Conservation (phyloP, 805 yeast species). For the Debaryomyces castellii region DNA sequence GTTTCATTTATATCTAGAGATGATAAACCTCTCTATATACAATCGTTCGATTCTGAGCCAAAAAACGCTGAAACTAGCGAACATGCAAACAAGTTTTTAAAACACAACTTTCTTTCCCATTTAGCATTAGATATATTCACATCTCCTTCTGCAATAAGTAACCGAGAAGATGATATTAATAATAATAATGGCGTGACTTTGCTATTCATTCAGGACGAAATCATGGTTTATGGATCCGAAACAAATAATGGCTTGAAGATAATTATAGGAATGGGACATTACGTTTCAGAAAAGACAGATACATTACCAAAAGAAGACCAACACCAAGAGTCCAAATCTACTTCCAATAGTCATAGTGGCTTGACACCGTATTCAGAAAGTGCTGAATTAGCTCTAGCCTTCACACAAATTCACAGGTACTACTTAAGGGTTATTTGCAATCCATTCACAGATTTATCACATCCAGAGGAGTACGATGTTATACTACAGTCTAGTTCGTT, state of each 20-base stretch:
- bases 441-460: constrained; percentile 48
- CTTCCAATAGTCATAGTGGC: too few species aligned
- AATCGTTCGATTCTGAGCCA: constrained; percentile 40
- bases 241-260: constrained; percentile 68
- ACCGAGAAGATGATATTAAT: constrained; percentile 37
- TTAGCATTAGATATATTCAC: constrained; percentile 72
- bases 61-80: constrained; percentile 9
- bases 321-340: neutral
- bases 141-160: constrained; percentile 45
- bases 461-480: constrained; percentile 15
- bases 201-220: constrained; percentile 65
- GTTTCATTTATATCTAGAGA: constrained; percentile 58
- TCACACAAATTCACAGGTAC: constrained; percentile 46
- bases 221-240: constrained; percentile 67
- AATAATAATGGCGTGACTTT: constrained; percentile 33
- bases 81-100: constrained; percentile 47
- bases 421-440: constrained; percentile 60
- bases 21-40: constrained; percentile 61
- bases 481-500: constrained; percentile 29
- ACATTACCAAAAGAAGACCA: constrained; percentile 2
- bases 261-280: constrained; percentile 48
- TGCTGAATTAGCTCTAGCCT: constrained; percentile 18
- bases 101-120: constrained; percentile 71
- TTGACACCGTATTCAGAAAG: constrained; percentile 4
- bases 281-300: constrained; percentile 6